A percentile compares a stretch with the other conserved stretches of the same genome.
phyloP scores from a whole-genome alignment of 257 asterid genomes.

The Solanum peruvianum region DNA sequence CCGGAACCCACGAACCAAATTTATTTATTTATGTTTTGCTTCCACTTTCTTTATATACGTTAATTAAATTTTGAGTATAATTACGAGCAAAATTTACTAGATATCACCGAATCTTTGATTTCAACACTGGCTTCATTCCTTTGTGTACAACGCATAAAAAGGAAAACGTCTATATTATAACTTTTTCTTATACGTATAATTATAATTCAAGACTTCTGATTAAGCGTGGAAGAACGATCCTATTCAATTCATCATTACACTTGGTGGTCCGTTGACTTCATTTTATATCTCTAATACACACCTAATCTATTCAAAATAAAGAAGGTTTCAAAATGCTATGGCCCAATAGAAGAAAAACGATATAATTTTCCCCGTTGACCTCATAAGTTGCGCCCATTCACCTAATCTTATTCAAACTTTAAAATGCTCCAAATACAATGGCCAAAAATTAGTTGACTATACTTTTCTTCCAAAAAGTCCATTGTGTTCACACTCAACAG shows the following conservation, averaged over 20 bases:
- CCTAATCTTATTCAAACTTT: not conserved
- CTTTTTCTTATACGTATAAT: not conserved
- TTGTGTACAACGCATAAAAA: not conserved
- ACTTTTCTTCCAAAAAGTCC: not conserved
- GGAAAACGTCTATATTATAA: accelerated
- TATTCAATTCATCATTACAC: not conserved
- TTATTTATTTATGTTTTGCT: not conserved
- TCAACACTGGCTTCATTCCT: not conserved
- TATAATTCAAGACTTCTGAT: not conserved
- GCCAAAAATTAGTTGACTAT: not conserved
- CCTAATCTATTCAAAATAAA: not conserved
- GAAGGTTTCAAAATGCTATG: not conserved
- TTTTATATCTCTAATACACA: not conserved
- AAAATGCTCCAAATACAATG: not conserved
- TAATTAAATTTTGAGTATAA: not conserved
- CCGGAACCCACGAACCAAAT: accelerated
- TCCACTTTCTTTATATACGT: not conserved
- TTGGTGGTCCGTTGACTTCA: not conserved
- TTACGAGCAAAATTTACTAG: not conserved
- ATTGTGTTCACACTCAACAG: not conserved
- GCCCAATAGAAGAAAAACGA: not conserved
- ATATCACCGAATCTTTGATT: not conserved
- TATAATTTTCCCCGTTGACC: not conserved
- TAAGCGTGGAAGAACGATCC: accelerated
- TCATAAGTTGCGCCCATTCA: not conserved